Conservation (phyloP, 2,329 filamentous ascomycete genomes). For the Fusarium gaditjirri region DNA sequence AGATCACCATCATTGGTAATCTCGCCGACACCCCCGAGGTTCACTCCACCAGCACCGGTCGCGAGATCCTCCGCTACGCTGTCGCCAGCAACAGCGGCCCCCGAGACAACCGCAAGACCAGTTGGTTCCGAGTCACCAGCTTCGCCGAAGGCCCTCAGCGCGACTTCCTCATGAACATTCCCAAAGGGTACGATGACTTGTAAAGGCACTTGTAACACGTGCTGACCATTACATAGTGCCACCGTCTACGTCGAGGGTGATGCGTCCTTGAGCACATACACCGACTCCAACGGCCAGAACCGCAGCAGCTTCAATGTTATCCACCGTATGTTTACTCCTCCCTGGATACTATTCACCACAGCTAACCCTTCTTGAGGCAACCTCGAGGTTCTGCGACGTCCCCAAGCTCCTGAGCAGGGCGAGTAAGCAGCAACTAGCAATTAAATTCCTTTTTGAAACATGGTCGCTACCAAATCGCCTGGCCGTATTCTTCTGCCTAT, state of each 20-base stretch:
- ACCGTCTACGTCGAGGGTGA: conserved; percentile 88
- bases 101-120: conserved; percentile 77
- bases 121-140: conserved; percentile 84
- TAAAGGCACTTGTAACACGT: not conserved
- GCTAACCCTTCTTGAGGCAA: conserved; percentile 49
- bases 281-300: conserved; percentile 76
- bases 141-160: conserved; percentile 78
- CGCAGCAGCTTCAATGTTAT: conserved; percentile 73
- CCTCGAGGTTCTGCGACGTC: conserved; percentile 59
- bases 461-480: not conserved
- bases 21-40: conserved; percentile 84
- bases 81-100: conserved; percentile 76
- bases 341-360: not conserved
- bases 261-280: conserved; percentile 72
- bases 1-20: conserved; percentile 87
- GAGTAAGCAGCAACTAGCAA: conserved; percentile 27
- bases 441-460: not conserved
- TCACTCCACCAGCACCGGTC: conserved; percentile 73
- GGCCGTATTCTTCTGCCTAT: conserved; percentile 1
- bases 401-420: conserved; percentile 43
- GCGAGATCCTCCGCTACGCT: conserved; percentile 80
- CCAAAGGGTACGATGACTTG: conserved; percentile 80
- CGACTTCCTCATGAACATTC: conserved; percentile 77
- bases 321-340: conserved; percentile 74
- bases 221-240: conserved; percentile 63